phyloP scores from a whole-genome alignment of 768 basidiomycete genomes.

The Amylocystis lapponica region DNA sequence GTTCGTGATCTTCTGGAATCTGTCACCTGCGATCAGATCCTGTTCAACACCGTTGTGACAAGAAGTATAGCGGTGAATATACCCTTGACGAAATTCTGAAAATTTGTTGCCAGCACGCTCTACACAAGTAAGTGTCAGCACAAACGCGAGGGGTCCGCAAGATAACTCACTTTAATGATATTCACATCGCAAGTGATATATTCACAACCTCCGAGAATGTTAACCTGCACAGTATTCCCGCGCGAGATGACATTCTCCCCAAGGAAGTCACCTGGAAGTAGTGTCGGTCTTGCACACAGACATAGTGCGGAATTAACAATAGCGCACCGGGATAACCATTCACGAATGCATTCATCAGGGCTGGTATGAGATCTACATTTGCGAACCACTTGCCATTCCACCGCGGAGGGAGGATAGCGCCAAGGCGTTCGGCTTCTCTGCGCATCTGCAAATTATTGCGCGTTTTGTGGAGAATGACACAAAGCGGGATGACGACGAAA shows the following conservation, averaged over 20 bases:
- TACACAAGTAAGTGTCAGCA: slow-evolving; percentile 12
- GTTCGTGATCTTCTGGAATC: slow-evolving; percentile 25
- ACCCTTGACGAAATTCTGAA: slow-evolving; percentile 41
- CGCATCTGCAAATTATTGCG: slow-evolving; percentile 2
- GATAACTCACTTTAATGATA: slow-evolving; percentile 27
- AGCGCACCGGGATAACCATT: slow-evolving; percentile 32
- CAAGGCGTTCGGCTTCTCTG: slow-evolving; percentile 8
- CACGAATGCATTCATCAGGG: slow-evolving; percentile 14
- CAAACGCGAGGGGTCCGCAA: neutral
- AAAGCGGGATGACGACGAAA: slow-evolving; percentile 7
- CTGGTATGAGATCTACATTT: slow-evolving; percentile 28
- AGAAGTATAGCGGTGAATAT: neutral
- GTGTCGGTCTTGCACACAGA: neutral
- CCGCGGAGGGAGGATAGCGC: slow-evolving; percentile 21
- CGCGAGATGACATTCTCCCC: slow-evolving; percentile 19
- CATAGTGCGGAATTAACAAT: neutral
- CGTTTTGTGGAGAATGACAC: slow-evolving; percentile 1
- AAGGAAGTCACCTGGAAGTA: slow-evolving; percentile 17
- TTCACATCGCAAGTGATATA: slow-evolving; percentile 16
- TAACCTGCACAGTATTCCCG: slow-evolving; percentile 15
- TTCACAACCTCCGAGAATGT: slow-evolving; percentile 15
- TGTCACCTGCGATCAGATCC: slow-evolving; percentile 21
- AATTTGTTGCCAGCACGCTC: slow-evolving; percentile 38
- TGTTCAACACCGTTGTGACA: neutral
- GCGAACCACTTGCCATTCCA: slow-evolving; percentile 28